phyloP scores from a whole-genome alignment of 78 protist species.

The Polysphondylium violaceum region DNA sequence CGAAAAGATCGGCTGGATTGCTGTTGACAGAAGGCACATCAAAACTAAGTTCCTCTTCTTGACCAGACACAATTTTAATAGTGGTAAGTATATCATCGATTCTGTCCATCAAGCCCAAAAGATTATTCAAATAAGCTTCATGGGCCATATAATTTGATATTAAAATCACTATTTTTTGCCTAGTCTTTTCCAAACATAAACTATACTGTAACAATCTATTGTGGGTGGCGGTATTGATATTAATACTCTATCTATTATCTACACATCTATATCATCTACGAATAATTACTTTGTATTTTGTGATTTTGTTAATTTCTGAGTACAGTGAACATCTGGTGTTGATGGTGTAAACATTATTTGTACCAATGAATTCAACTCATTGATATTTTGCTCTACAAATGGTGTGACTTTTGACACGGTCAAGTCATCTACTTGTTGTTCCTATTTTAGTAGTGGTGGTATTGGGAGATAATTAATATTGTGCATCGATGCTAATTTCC shows the following conservation, averaged over 20 bases:
- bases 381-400: constrained; percentile 49
- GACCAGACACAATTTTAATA: constrained; percentile 18
- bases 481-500: no score
- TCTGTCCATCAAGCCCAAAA: constrained; percentile 48
- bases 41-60: constrained; percentile 25
- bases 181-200: constrained; percentile 18
- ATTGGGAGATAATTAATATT: no score
- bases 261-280: no score
- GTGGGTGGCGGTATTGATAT: not conserved
- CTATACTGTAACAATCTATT: constrained; percentile 35
- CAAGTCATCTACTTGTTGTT: constrained; percentile 58
- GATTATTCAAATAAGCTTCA: constrained; percentile 20
- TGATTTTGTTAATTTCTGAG: constrained; percentile 46
- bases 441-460: no score
- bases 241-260: not conserved
- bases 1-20: not conserved
- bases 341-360: constrained; percentile 71
- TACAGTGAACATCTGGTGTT: constrained; percentile 61
- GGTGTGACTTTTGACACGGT: constrained; percentile 76
- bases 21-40: constrained; percentile 1
- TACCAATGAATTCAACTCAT: constrained; percentile 43
- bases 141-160: constrained; percentile 39
- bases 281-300: constrained; percentile 42
- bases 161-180: constrained; percentile 40
- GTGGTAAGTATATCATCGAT: constrained; percentile 54